A percentile compares a stretch with the other conserved stretches of the same genome.
These are phyloP conservation scores for Phlebopus sp. DNA, from an alignment of 1,284 basidiomycete genomes.

Conservation along the genomic window DNA sequence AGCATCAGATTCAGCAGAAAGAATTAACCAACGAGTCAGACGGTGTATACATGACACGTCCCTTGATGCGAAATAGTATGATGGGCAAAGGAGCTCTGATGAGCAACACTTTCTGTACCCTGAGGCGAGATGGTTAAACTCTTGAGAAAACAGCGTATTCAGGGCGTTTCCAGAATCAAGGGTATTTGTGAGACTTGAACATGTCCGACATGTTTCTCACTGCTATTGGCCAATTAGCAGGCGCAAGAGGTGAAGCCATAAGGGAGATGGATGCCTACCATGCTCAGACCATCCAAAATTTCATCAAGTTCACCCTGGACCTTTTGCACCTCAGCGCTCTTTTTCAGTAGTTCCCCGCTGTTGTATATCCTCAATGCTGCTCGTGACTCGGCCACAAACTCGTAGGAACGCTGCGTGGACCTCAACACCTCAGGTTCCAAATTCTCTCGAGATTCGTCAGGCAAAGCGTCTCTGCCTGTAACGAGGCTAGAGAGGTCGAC, in stretches of 20 bases:
- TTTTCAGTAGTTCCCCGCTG: constrained; percentile 46
- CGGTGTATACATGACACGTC: too few species aligned
- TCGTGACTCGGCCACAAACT: constrained; percentile 51
- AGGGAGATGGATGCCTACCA: too few species aligned
- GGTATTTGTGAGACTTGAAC: not conserved
- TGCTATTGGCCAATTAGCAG: too few species aligned
- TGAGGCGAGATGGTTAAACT: too few species aligned
- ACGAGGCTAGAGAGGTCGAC: constrained; percentile 49
- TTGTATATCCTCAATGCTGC: constrained; percentile 53
- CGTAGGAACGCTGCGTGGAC: constrained; percentile 51
- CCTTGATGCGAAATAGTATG: too few species aligned
- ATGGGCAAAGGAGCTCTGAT: too few species aligned
- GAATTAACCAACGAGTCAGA: too few species aligned
- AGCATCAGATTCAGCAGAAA: too few species aligned
- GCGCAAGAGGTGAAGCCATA: too few species aligned
- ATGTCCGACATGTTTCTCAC: too few species aligned
- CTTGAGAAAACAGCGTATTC: too few species aligned
- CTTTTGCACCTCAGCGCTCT: constrained; percentile 46
- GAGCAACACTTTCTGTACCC: too few species aligned
- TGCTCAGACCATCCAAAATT: constrained; percentile 25
- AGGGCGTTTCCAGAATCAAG: not conserved
- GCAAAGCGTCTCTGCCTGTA: constrained; percentile 19
- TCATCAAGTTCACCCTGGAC: constrained; percentile 43
- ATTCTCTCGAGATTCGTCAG: constrained; percentile 13
- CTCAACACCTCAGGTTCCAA: constrained; percentile 25